Evolutionary conservation across 2,329 filamentous ascomycete species (phyloP).

Genomic region (Colletotrichum destructivum): DNA sequence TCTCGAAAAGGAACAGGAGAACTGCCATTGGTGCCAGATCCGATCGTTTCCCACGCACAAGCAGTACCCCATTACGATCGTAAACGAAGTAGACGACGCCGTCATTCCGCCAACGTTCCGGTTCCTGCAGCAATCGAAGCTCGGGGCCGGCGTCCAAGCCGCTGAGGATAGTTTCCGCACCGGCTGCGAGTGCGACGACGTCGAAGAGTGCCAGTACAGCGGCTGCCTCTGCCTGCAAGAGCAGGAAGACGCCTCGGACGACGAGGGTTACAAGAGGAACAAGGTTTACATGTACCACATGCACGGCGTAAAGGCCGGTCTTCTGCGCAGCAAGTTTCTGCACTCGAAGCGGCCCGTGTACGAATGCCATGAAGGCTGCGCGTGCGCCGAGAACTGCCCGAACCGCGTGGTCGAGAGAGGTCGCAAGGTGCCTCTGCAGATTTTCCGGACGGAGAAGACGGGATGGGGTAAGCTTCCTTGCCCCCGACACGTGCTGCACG

Average conservation of each 20-base stretch:
- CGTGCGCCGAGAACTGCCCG: conserved; percentile 75
- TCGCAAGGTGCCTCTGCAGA: conserved; percentile 78
- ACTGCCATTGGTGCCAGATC: conserved; percentile 76
- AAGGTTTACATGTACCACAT: conserved; percentile 76
- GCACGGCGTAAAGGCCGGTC: conserved; percentile 65
- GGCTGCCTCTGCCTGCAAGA: conserved; percentile 80
- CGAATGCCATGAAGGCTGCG: conserved; percentile 83
- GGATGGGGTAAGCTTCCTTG: conserved; percentile 76
- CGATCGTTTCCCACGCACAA: conserved; percentile 66
- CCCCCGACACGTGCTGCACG: background rate
- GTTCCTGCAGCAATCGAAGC: conserved; percentile 76
- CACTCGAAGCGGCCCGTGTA: conserved; percentile 77
- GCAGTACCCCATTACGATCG: conserved; percentile 70
- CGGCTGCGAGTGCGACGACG: conserved; percentile 77
- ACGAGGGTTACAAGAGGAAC: conserved; percentile 42
- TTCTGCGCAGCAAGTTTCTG: conserved; percentile 67
- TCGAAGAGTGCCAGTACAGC: conserved; percentile 77
- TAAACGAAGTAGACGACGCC: conserved; percentile 73
- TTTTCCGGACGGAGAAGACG: conserved; percentile 80
- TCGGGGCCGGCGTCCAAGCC: conserved; percentile 72
- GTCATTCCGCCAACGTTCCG: conserved; percentile 75
- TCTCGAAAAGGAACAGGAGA: conserved; percentile 54
- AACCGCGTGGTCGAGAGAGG: conserved; percentile 85
- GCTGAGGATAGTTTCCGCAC: conserved; percentile 74
- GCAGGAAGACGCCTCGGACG: conserved; percentile 66